A percentile compares a stretch with the other conserved stretches of the same genome.
These are phyloP conservation scores for Amylocystis lapponica DNA, from an alignment of 768 basidiomycete genomes.

Conservation along the genomic window DNA sequence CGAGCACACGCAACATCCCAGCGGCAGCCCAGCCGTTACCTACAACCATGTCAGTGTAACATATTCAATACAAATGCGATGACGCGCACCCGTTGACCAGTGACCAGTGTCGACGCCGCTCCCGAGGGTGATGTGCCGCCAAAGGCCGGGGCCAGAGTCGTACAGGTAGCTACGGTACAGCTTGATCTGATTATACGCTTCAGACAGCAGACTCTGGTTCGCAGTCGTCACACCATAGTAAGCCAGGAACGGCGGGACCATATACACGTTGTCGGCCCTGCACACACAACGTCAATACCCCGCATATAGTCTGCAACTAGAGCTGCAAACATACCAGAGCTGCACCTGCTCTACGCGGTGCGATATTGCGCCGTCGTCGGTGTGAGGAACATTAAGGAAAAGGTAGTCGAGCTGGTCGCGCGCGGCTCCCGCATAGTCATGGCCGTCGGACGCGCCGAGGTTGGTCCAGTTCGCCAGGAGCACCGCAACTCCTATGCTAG, in stretches of 20 bases:
- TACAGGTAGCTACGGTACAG: conserved; percentile 65
- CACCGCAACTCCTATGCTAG: conserved; percentile 69
- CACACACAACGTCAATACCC: background rate
- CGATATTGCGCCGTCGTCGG: conserved; percentile 74
- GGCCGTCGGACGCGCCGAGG: conserved; percentile 26
- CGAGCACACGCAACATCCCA: conserved; percentile 79
- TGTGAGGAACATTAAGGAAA: conserved; percentile 49
- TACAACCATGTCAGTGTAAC: conserved; percentile 18
- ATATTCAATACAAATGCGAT: background rate
- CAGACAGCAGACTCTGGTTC: conserved; percentile 52
- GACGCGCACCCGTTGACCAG: conserved; percentile 67
- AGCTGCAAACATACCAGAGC: conserved; percentile 47
- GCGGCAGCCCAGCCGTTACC: conserved; percentile 90
- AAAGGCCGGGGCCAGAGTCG: conserved; percentile 52
- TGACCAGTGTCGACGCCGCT: conserved; percentile 52
- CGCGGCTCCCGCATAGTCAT: conserved; percentile 61
- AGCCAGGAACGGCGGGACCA: conserved; percentile 84
- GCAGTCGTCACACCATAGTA: conserved; percentile 66
- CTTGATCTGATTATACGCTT: conserved; percentile 56
- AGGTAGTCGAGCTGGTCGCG: conserved; percentile 61
- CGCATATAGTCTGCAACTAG: background rate
- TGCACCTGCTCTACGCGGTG: conserved; percentile 67
- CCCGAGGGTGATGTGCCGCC: conserved; percentile 74
- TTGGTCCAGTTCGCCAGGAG: conserved; percentile 54
- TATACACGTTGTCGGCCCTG: conserved; percentile 79